Evolutionary conservation across 192 early-diverging fungal genomes (phyloP), one percentile per base, ranked within the genome.

Genomic region (Dissophora ornata): DNA sequence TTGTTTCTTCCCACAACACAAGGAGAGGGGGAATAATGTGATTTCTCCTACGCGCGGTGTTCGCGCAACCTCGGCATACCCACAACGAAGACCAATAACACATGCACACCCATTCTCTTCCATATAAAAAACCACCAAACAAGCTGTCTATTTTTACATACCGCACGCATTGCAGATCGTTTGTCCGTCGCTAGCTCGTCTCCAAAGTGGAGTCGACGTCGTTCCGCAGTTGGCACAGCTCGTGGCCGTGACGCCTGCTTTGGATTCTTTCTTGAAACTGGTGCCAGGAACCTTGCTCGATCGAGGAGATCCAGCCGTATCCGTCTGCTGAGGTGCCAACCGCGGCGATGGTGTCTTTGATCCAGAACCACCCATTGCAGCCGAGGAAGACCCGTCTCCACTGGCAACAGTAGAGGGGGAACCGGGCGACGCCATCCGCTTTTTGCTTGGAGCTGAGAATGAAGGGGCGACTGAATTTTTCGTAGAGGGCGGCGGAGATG

Each of bases 131-230:
- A 38, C 36, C 36, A 9, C 36, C 36, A 38, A 47, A 51, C 49
- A n/a, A n/a, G n/a, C n/a, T n/a, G n/a, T n/a, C n/a, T n/a, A n/a
- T n/a, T n/a, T n/a, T n/a, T 84, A 96, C 67, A 90, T 84, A 44
- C 96, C 97, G 81, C 97, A 99, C 1, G 96, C 96, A 61, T 99
- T 99, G 79, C 97, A 99, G 40, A 99, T 91, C 18, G 94, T 90
- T 51, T 95, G 91, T 60, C 97, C 97, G 42, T 87, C 86, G 16
- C 88, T 86, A 59, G 93, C 89, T 49, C 96, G 82, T 28, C 97
- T 83, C 97, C 97, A 99, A 33, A 99, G 84, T 4, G 95, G 91
- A 13, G 97, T 99, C 19, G 90, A 88, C 12, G 89, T 97, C 1
- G 94, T 97, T 10, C 81, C 74, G 84, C 97, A 99, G 87, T 98